Conservation (phyloP, 2,329 filamentous ascomycete genomes). For the Paracoccidioides lutzii region DNA sequence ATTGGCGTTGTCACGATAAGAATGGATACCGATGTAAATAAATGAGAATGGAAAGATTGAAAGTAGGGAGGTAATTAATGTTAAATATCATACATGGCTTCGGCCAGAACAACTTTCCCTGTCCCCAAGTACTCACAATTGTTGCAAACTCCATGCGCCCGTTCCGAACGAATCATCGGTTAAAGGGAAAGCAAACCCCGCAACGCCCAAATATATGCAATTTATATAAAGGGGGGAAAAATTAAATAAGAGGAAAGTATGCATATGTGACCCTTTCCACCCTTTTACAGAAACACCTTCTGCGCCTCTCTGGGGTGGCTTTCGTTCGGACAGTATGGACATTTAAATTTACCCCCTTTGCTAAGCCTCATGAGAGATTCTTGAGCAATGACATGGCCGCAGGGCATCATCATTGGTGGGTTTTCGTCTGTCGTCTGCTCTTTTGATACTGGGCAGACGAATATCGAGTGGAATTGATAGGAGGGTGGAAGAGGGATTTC, state of each 20-base stretch:
- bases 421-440: slow-evolving; percentile 89
- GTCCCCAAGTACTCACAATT: background rate
- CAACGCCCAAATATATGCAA: background rate
- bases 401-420: slow-evolving; percentile 92
- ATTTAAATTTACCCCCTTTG: slow-evolving; percentile 77
- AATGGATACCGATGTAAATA: background rate
- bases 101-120: background rate
- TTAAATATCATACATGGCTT: background rate
- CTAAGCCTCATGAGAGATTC: slow-evolving; percentile 69
- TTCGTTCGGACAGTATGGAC: slow-evolving; percentile 86
- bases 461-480: slow-evolving; percentile 82
- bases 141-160: background rate
- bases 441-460: slow-evolving; percentile 93
- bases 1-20: too few species aligned
- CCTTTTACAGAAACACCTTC: slow-evolving; percentile 51
- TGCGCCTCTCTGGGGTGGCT: slow-evolving; percentile 63
- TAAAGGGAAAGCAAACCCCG: background rate
- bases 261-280: background rate
- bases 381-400: slow-evolving; percentile 82
- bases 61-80: background rate
- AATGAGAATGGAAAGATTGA: background rate
- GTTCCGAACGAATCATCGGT: background rate
- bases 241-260: background rate
- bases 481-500: slow-evolving; percentile 52
- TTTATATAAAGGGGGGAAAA: background rate